A percentile compares a stretch with the other conserved stretches of the same genome.
Conservation (phyloP, 495 filamentous ascomycete species). For the Cladorrhinum samala region DNA sequence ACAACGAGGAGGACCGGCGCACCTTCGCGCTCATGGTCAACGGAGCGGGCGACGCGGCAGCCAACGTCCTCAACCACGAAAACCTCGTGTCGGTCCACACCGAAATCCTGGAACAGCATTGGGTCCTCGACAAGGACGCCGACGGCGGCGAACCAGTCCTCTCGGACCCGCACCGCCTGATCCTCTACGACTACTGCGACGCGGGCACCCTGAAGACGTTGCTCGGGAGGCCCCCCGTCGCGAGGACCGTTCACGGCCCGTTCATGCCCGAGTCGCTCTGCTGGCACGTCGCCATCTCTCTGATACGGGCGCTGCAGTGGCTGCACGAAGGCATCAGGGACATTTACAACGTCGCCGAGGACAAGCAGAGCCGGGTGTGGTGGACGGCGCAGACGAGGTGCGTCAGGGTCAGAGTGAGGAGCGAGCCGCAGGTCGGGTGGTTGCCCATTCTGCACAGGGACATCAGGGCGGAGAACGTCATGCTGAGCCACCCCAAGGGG, state of each 20-base stretch:
- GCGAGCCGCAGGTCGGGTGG: slow-evolving; percentile 32
- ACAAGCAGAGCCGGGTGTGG: background rate
- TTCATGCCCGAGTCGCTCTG: slow-evolving; percentile 38
- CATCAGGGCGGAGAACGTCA: slow-evolving; percentile 37
- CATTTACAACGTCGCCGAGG: slow-evolving; percentile 2
- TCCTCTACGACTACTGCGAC: slow-evolving; percentile 39
- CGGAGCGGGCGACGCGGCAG: slow-evolving; percentile 12
- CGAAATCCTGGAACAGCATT: slow-evolving; percentile 9
- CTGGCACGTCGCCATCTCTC: slow-evolving; percentile 39
- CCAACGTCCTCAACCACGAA: slow-evolving; percentile 35
- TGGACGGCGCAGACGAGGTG: slow-evolving; percentile 1
- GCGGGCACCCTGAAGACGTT: slow-evolving; percentile 30
- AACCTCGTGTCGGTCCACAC: slow-evolving; percentile 34
- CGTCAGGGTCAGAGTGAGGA: slow-evolving; percentile 1
- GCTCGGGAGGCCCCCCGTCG: slow-evolving; percentile 13
- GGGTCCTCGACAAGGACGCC: background rate
- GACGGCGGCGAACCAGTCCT: background rate
- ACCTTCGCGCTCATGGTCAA: background rate
- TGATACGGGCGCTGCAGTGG: slow-evolving; percentile 36
- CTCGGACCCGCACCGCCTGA: slow-evolving; percentile 4
- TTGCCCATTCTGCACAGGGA: slow-evolving; percentile 40
- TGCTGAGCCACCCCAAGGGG: slow-evolving; percentile 37
- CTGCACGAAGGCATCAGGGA: slow-evolving; percentile 36
- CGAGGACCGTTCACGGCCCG: background rate
- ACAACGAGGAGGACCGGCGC: background rate